Evolutionary conservation across 2,329 filamentous ascomycete genomes (phyloP).

Genomic region (Pseudofabraea citricarpa): DNA sequence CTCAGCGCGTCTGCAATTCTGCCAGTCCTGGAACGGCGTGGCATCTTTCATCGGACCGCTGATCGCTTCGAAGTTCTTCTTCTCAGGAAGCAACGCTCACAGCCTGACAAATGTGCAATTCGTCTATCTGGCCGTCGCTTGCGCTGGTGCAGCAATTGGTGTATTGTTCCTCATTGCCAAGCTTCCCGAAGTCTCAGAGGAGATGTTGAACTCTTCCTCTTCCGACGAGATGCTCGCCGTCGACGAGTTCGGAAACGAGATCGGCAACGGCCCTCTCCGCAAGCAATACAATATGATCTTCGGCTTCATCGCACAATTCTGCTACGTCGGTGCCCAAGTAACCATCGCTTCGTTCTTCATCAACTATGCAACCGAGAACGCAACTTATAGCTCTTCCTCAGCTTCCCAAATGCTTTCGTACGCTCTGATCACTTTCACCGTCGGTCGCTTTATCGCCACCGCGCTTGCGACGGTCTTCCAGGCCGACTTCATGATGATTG

Average conservation of each 20-base stretch:
- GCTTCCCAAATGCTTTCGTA: conserved; percentile 68
- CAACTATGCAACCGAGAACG: conserved; percentile 63
- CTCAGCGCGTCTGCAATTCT: conserved; percentile 68
- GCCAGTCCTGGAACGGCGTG: conserved; percentile 70
- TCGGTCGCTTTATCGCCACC: conserved; percentile 66
- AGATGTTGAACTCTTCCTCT: conserved; percentile 19
- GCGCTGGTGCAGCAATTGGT: conserved; percentile 65
- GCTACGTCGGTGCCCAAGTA: conserved; percentile 70
- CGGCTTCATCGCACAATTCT: conserved; percentile 71
- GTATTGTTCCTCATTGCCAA: conserved; percentile 63
- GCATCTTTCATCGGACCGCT: conserved; percentile 69
- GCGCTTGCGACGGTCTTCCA: conserved; percentile 36
- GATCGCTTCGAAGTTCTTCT: conserved; percentile 72
- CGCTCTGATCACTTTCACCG: conserved; percentile 67
- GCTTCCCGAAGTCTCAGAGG: conserved; percentile 54
- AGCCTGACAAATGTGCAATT: conserved; percentile 76
- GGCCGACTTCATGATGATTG: conserved; percentile 52
- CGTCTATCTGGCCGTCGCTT: conserved; percentile 76
- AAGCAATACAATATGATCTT: conserved; percentile 76
- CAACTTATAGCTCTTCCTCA: conserved; percentile 42
- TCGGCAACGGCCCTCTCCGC: conserved; percentile 47
- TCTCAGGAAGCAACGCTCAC: conserved; percentile 51
- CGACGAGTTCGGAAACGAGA: conserved; percentile 49
- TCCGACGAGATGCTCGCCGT: conserved; percentile 46
- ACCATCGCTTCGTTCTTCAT: conserved; percentile 66